Conservation (phyloP, 441 rosid species). For the Francoa sonchifolia region DNA sequence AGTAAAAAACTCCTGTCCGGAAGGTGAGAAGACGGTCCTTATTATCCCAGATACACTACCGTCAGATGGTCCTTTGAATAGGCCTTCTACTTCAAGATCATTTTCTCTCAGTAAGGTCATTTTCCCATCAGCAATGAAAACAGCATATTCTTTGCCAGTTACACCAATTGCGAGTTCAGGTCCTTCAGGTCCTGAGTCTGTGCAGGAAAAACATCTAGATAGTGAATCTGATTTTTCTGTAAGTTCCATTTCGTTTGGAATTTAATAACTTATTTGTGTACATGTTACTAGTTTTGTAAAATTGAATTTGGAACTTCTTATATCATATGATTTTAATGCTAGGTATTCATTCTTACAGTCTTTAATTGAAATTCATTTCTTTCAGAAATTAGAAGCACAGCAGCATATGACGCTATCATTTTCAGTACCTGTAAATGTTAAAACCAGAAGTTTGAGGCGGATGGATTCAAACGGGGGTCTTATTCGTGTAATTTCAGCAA, state of each 20-base stretch:
- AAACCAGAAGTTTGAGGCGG: constrained; percentile 26
- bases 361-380: constrained; percentile 5
- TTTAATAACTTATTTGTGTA: background rate
- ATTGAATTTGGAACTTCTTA: background rate
- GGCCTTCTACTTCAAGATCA: constrained; percentile 30
- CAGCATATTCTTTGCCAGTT: constrained; percentile 24
- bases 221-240: constrained; percentile 14
- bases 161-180: constrained; percentile 26
- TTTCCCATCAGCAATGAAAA: constrained; percentile 22
- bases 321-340: background rate
- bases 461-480: constrained; percentile 32
- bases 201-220: constrained; percentile 12
- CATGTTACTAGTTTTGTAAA: background rate
- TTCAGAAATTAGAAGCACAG: constrained; percentile 25
- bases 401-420: constrained; percentile 35
- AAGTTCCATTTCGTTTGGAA: constrained; percentile 9
- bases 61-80: constrained; percentile 22
- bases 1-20: constrained; percentile 17
- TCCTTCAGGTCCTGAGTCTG: constrained; percentile 14
- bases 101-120: constrained; percentile 30
- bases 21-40: constrained; percentile 33
- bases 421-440: constrained; percentile 38
- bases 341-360: background rate
- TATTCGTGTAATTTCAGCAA: constrained; percentile 33
- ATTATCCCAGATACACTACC: constrained; percentile 26